Conservation (phyloP, 2,329 filamentous ascomycete species). For the Epichloe sylvatica region DNA sequence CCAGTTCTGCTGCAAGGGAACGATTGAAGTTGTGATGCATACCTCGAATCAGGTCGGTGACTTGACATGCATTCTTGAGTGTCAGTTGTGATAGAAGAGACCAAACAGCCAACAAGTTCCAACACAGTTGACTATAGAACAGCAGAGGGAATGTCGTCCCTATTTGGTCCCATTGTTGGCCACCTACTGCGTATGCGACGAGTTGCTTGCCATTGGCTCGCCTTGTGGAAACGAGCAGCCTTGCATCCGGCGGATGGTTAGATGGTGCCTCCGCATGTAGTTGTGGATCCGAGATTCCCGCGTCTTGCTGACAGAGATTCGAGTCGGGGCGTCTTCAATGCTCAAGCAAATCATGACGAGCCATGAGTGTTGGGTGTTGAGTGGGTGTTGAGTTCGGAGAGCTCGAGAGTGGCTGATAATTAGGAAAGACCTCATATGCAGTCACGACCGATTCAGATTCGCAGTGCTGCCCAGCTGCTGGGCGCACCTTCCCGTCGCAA, state of each 20-base stretch:
- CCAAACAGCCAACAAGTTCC: no score
- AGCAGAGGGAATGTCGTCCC: neutral
- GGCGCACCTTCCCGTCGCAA: slow-evolving; percentile 7
- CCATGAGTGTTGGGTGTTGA: neutral
- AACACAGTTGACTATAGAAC: neutral
- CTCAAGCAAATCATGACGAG: neutral
- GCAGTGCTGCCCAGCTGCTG: neutral
- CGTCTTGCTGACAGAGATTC: no score
- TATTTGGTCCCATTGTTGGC: neutral
- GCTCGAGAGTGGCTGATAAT: no score
- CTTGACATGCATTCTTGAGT: neutral
- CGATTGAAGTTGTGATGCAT: neutral
- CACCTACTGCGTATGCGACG: neutral
- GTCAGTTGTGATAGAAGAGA: no score
- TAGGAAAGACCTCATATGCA: neutral
- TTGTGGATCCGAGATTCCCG: no score
- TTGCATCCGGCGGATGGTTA: slow-evolving; percentile 1
- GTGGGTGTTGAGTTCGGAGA: neutral
- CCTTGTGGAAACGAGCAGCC: neutral
- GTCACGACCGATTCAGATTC: neutral
- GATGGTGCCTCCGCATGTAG: neutral
- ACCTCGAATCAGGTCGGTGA: neutral
- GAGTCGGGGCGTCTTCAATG: neutral
- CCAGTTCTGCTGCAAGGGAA: neutral
- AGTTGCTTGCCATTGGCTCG: neutral